Base-by-base conservation (phyloP, 176 grass and related monocot species). In the Poa annua region DNA sequence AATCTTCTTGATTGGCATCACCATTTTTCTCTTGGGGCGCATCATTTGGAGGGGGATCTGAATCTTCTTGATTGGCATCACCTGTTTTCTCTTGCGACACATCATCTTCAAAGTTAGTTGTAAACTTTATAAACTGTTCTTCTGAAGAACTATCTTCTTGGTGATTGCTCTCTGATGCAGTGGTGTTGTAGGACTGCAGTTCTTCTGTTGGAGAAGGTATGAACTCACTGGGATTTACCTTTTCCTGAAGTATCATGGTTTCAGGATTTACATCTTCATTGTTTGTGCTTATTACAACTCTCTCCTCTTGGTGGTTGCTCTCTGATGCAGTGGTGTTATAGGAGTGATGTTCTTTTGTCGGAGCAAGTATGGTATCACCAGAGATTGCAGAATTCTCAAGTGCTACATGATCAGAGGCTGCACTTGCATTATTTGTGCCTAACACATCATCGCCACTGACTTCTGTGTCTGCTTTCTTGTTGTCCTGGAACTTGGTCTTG, bases 91-190 rank as follows among this genome's bases (percentile, higher is more conserved):
- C 87, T 85, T 81, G 82, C 12, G 41, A 15, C 8, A 29, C 82
- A 32, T 66, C 81, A 22, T 90, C 89, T 66, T 98, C 93, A 24
- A 83, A 19, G 53, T 93, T 90, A 72, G 96, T 98, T 67, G 83
- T 86, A 19, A 96, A 84, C 72, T 84, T 95, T 78, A 92, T 21
- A 80, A 88, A 98, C 35, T 71, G 87, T 60, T 85, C 90, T 85
- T 93, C 70, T 62, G 49, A 84, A 59, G 79, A 89, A 71, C n/a
- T 69, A 22, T 79, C 64, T 49, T 86, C 86, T 78, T 89, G 76
- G 29, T 69, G 34, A 42, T 41, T 85, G 59, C 42, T 88, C 44
- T 77, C 80, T 20, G 75, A 84, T 68, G 52, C 69, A 84, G 69
- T 82, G 36, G 35, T 36, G n/a, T 64, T 67, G 15, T 14, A 22